Conservation (phyloP, 306 rosid genomes). For the Glycine latifolia region DNA sequence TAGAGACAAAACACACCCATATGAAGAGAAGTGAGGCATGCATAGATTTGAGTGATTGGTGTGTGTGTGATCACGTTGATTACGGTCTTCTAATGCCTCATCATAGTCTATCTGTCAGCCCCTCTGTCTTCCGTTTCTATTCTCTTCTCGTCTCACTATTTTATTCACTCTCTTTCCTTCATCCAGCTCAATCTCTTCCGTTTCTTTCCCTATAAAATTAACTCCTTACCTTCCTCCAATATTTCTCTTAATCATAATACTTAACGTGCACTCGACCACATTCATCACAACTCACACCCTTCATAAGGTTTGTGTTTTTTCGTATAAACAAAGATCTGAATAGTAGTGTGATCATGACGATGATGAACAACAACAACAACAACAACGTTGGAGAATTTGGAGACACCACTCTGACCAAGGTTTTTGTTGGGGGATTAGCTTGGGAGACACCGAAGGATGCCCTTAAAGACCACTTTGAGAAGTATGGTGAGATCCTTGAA, state of each 20-base stretch:
- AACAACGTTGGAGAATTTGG: constrained; percentile 60
- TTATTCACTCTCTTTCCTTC: constrained; percentile 33
- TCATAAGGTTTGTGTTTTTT: background rate
- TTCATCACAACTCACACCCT: background rate
- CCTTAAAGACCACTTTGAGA: constrained; percentile 67
- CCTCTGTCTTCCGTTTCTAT: constrained; percentile 55
- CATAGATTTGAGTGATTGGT: background rate
- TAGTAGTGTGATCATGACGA: constrained; percentile 17
- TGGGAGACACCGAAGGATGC: constrained; percentile 94
- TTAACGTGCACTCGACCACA: background rate
- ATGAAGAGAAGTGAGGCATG: background rate
- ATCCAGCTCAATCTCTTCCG: constrained; percentile 3
- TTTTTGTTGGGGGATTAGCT: constrained; percentile 85
- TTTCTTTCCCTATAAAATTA: constrained; percentile 31
- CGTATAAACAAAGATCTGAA: constrained; percentile 40
- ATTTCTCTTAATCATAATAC: constrained; percentile 1
- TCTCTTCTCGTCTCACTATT: constrained; percentile 18
- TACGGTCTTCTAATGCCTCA: constrained; percentile 43
- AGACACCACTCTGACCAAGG: constrained; percentile 82
- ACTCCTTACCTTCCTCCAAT: constrained; percentile 26
- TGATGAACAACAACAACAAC: constrained; percentile 32
- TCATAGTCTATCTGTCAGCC: constrained; percentile 66
- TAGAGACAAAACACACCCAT: background rate
- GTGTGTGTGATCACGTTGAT: constrained; percentile 62
- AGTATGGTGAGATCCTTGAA: constrained; percentile 85